A percentile compares a stretch with the other conserved stretches of the same genome.
These are phyloP conservation scores for Mortierella hygrophila DNA, from an alignment of 192 early-diverging fungal genomes.

Conservation along the genomic window DNA sequence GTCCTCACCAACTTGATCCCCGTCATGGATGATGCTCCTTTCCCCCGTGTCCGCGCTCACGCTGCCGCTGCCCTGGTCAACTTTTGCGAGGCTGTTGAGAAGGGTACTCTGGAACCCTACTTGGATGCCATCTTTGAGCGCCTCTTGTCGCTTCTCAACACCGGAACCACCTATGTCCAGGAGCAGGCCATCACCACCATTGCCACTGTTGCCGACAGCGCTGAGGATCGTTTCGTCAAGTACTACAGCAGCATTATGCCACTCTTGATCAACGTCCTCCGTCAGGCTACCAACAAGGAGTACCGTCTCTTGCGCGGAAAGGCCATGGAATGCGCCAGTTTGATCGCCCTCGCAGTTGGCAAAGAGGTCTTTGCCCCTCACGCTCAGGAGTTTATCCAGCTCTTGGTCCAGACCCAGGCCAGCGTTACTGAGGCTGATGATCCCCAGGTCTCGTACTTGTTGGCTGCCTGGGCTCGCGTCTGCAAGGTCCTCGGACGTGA, in stretches of 20 bases:
- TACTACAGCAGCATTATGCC: constrained; percentile 98
- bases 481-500: constrained; percentile 95
- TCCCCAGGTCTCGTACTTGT: constrained; percentile 92
- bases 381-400: constrained; percentile 82
- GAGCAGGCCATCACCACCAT: constrained; percentile 99
- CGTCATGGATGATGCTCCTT: constrained; percentile 79
- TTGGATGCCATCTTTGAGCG: constrained; percentile 91
- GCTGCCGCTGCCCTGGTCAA: constrained; percentile 98
- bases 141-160: constrained; percentile 87
- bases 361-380: constrained; percentile 89
- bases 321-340: constrained; percentile 96
- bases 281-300: constrained; percentile 86
- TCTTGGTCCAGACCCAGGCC: constrained; percentile 86
- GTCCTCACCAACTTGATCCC: constrained; percentile 86
- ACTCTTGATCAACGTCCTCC: constrained; percentile 89
- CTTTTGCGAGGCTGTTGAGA: constrained; percentile 92
- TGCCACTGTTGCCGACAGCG: constrained; percentile 95
- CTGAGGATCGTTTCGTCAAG: constrained; percentile 90
- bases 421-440: constrained; percentile 90
- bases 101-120: constrained; percentile 88
- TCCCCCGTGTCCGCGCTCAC: constrained; percentile 94
- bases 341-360: constrained; percentile 95
- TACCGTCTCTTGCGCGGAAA: constrained; percentile 95
- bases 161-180: constrained; percentile 92
- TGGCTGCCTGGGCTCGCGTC: constrained; percentile 96